Base-by-base conservation (phyloP, 2,329 filamentous ascomycete genomes). In the Penicillium sp. region DNA sequence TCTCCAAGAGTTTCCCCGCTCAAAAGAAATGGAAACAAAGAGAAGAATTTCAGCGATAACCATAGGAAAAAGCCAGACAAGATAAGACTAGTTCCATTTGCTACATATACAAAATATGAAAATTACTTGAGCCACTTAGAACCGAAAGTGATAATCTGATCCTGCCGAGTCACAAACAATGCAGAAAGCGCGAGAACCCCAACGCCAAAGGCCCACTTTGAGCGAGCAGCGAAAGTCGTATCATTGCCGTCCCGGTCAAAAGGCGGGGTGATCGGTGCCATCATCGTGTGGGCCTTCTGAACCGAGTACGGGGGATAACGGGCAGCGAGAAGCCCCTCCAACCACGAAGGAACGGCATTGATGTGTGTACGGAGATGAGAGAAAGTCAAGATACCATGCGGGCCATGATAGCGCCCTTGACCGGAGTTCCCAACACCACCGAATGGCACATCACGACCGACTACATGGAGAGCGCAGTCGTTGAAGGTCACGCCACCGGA, bases 401-500 rank as follows among this genome's bases (percentile, higher is more conserved):
- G 70, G 19, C 81, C 82, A 63, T 82, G 80, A 65, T 83, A 82
- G 53, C 68, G 70, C 52, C 81, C 82, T 49, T 70, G 73, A 33
- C 81, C 81, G 8, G 78, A 81, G 19, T 74, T 71, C 29, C 82
- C 82, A 21, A 82, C 74, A 35, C 82, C 81, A 44, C 82, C 81
- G 44, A 84, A 76, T 7, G 81, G 81, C 2, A 76, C 74, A 27
- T 71, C 71, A 3, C 74, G 73, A 43, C 78, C 72, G 36, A 69
- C 72, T 48, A 72, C 71, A 59, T 83, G 81, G 42, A 81, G 69
- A 60, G 77, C 73, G 39, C 75, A 71, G 62, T 82, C 80, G 65
- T 83, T 83, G 66, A 82, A 70, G 13, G 79, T 81, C 52, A 82
- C 80, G 19, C 81, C 80, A 7, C 81, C 81, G 6, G 80, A 82